Evolutionary conservation across 345 rosid genomes (phyloP), one percentile per base, ranked within the genome.

Genomic region (Populus euphratica): DNA sequence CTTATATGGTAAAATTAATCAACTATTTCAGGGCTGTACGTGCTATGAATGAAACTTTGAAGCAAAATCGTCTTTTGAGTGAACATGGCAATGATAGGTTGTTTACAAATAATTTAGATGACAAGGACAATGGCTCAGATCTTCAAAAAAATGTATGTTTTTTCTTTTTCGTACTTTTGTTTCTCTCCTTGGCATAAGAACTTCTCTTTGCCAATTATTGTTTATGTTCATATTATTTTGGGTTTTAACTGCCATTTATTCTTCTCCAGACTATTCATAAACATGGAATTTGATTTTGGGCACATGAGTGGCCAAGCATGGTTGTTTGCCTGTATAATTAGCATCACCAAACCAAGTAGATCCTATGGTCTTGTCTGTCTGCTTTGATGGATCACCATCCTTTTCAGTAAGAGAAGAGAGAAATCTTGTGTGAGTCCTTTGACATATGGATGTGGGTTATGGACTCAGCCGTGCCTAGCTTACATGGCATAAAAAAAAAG

Each of bases 21-120:
- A 25, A 84, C 41, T 76, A 44, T 86, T 85, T 78, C 93, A 96
- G 99, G 97, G 98, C 98, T 82, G 98, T 96, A 44, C 86, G 97
- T 70, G 97, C 94, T 33, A 96, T 96, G 98, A 94, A 88, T 84
- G 98, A 96, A 89, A 87, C 91, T 6, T 70, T 94, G 87, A 96
- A 96, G 95, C 98, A 94, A 87, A 92, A 92, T 84, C 95, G 94
- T 61, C 85, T 89, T 72, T 74, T 86, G 79, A 86, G 82, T 79
- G 99, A 88, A 78, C 90, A 56, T 49, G 80, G 83, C 39, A 89
- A 87, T 81, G 92, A 87, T 80, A 73, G 83, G 80, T 79, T 91
- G 47, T 85, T 82, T 82, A 67, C 88, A 69, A 86, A 75, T 83
- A 79, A 89, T 75, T 83, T 88, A 76, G 81, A 82, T 76, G 89